phyloP scores from a whole-genome alignment of 768 basidiomycete genomes.

The Coprinopsis marcescibilis region DNA sequence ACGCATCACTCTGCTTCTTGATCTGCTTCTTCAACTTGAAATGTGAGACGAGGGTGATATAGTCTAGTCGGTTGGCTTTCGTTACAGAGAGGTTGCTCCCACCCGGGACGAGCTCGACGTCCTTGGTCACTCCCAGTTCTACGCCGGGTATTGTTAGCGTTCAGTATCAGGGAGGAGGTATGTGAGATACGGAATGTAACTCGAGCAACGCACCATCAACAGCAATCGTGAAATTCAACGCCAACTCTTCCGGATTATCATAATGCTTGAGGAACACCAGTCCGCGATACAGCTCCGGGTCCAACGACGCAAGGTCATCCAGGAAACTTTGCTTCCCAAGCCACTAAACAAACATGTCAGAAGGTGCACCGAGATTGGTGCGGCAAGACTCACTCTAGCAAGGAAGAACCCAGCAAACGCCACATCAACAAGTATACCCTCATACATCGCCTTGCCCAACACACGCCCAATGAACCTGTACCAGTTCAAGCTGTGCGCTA shows the following conservation, averaged over 20 bases:
- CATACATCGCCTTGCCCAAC: conserved; percentile 93
- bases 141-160: neutral
- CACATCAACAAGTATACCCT: conserved; percentile 92
- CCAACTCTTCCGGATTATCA: conserved; percentile 81
- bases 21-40: conserved; percentile 89
- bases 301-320: conserved; percentile 88
- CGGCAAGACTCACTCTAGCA: conserved; percentile 51
- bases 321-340: conserved; percentile 87
- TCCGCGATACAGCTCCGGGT: conserved; percentile 89
- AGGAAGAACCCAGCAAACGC: conserved; percentile 96
- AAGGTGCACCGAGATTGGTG: too few relatives aligned
- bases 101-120: conserved; percentile 73
- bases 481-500: conserved; percentile 85
- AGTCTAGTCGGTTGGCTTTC: conserved; percentile 80
- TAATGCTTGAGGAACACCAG: conserved; percentile 93
- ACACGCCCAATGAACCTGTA: conserved; percentile 91
- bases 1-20: conserved; percentile 71
- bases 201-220: conserved; percentile 78
- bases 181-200: too few relatives aligned
- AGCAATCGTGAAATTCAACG: conserved; percentile 84
- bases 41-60: conserved; percentile 86
- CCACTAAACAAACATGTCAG: conserved; percentile 48
- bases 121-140: conserved; percentile 81
- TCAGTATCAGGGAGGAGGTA: neutral
- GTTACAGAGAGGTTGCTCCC: conserved; percentile 84